Evolutionary conservation across 2,329 filamentous ascomycete genomes (phyloP).

Genomic region (Rutstroemia sp.): DNA sequence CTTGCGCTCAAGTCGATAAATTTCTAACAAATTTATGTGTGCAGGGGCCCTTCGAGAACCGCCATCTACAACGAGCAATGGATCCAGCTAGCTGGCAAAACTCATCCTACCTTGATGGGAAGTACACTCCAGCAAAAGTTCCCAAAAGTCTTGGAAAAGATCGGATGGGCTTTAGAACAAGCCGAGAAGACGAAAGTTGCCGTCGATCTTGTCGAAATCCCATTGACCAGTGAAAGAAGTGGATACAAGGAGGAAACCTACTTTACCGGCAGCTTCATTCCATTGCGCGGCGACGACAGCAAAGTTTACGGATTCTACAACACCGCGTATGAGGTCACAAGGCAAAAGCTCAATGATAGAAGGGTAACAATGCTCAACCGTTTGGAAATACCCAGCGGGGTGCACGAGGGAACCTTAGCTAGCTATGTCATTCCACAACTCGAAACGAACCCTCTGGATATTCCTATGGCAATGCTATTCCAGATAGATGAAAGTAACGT

Average conservation of each 20-base stretch:
- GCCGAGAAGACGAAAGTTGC: slow-evolving; percentile 19
- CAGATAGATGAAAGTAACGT: slow-evolving; percentile 20
- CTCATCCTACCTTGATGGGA: slow-evolving; percentile 22
- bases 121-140: slow-evolving; percentile 14
- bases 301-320: slow-evolving; percentile 23
- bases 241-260: slow-evolving; percentile 23
- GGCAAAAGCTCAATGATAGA: slow-evolving; percentile 18
- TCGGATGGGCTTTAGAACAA: slow-evolving; percentile 14
- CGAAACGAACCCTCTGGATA: slow-evolving; percentile 19
- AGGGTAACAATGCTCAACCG: slow-evolving; percentile 19
- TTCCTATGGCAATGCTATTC: slow-evolving; percentile 25
- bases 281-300: slow-evolving; percentile 19
- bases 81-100: slow-evolving; percentile 18
- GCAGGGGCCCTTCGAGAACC: slow-evolving; percentile 20
- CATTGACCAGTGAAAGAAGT: slow-evolving; percentile 20
- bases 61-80: slow-evolving; percentile 25
- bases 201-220: slow-evolving; percentile 17
- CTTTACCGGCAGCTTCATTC: slow-evolving; percentile 25
- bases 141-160: slow-evolving; percentile 16
- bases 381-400: slow-evolving; percentile 12
- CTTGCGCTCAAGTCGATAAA: neutral
- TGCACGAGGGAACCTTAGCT: slow-evolving; percentile 10
- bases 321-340: slow-evolving; percentile 17
- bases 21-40: neutral
- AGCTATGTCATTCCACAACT: slow-evolving; percentile 18